These are phyloP conservation scores for Penicillium polonicum DNA, from an alignment of 2,329 filamentous ascomycete species.

Conservation along the genomic window DNA sequence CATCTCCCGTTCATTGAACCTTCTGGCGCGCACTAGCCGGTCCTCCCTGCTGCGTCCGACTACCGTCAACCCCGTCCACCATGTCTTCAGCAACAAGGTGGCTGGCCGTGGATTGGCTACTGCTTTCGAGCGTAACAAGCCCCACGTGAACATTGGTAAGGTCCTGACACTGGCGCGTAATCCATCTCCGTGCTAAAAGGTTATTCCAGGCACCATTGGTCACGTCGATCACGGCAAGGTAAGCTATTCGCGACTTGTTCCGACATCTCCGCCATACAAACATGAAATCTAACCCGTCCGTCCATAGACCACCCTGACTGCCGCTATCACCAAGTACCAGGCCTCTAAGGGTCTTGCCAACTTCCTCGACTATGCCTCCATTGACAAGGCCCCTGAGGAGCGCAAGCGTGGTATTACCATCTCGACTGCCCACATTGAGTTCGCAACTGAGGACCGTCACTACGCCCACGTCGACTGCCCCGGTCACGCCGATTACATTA, in stretches of 20 bases:
- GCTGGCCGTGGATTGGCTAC: conserved; percentile 58
- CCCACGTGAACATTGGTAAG: conserved; percentile 95
- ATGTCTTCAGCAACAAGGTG: conserved; percentile 49
- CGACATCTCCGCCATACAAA: conserved; percentile 3
- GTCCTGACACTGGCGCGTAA: not conserved
- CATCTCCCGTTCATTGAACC: conserved; percentile 73
- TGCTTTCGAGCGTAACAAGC: conserved; percentile 83
- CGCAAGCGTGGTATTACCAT: conserved; percentile 99
- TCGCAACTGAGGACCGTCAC: conserved; percentile 88
- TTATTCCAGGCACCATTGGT: conserved; percentile 76
- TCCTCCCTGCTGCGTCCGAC: conserved; percentile 67
- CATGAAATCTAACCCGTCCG: conserved; percentile 15
- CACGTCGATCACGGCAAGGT: conserved; percentile 99
- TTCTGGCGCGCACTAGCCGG: conserved; percentile 79
- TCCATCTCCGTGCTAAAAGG: not conserved
- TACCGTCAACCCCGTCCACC: conserved; percentile 72
- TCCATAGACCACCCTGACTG: conserved; percentile 87
- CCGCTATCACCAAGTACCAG: conserved; percentile 98
- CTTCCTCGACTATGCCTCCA: conserved; percentile 96
- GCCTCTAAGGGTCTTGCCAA: conserved; percentile 88
- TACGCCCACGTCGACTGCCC: conserved; percentile 99
- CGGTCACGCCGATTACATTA: conserved; percentile 99
- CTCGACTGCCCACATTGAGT: conserved; percentile 97
- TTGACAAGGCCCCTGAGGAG: conserved; percentile 99
- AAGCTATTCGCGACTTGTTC: conserved; percentile 27